A percentile compares a stretch with the other conserved stretches of the same genome.
Conservation (phyloP, 2,329 filamentous ascomycete species). For the Colletotrichum cereale region DNA sequence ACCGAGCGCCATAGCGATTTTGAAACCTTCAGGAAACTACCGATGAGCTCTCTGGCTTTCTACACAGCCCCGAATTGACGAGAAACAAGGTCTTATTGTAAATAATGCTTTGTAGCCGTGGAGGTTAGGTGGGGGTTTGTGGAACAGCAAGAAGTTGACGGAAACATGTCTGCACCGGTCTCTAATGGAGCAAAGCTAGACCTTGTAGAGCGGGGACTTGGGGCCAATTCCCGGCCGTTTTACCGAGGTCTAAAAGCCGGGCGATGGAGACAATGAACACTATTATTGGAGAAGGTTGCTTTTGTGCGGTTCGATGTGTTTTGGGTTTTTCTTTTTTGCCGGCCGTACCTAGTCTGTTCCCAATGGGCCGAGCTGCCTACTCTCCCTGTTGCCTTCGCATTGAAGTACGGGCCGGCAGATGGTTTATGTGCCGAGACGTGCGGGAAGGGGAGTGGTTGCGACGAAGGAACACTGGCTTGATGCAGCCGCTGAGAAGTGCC, state of each 20-base stretch:
- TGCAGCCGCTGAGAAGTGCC: conserved; percentile 18
- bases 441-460: conserved; percentile 6
- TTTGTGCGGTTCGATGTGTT: conserved; percentile 2
- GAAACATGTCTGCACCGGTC: not conserved
- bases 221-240: not conserved
- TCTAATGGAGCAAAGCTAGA: conserved; percentile 2
- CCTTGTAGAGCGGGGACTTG: conserved; percentile 17
- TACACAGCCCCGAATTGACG: not conserved
- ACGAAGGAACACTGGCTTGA: conserved; percentile 10
- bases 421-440: not conserved
- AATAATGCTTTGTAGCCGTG: not conserved
- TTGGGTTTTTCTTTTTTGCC: not conserved
- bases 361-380: conserved; percentile 19
- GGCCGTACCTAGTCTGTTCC: not conserved
- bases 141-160: not conserved
- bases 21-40: not conserved
- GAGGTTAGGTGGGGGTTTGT: not conserved
- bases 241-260: not conserved
- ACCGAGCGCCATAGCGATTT: conserved; percentile 24
- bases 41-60: not conserved
- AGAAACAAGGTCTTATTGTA: not conserved
- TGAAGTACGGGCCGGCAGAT: conserved; percentile 16
- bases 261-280: not conserved
- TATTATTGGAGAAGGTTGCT: not conserved
- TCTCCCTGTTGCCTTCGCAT: not conserved